Conservation (phyloP, 768 basidiomycete genomes). For the Amanita inopinata region DNA sequence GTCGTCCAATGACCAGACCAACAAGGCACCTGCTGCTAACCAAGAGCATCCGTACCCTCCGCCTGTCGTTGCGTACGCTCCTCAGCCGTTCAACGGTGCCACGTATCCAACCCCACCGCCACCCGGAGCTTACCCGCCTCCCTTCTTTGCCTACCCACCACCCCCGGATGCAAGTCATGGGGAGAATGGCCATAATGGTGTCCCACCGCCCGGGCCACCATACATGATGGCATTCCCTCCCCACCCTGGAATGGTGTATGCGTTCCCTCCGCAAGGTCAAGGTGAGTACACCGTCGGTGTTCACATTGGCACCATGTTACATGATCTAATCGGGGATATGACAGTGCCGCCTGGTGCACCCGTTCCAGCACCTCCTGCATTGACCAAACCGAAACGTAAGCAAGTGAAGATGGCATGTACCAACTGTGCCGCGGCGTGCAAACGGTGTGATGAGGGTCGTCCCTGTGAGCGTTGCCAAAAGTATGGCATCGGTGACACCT, state of each 20-base stretch:
- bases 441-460: constrained; percentile 80
- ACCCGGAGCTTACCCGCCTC: constrained; percentile 28
- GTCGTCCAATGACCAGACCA: constrained; percentile 27
- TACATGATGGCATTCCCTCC: constrained; percentile 33
- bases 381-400: constrained; percentile 57
- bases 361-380: constrained; percentile 17
- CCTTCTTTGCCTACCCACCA: constrained; percentile 33
- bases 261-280: constrained; percentile 30
- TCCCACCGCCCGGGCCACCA: constrained; percentile 19
- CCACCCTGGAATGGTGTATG: constrained; percentile 34
- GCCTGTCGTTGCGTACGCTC: constrained; percentile 21
- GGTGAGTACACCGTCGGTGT: constrained; percentile 19
- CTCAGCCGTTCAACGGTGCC: constrained; percentile 22
- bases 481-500: constrained; percentile 70
- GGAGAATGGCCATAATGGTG: constrained; percentile 24
- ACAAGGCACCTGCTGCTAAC: constrained; percentile 19
- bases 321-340: constrained; percentile 7
- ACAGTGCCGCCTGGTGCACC: constrained; percentile 16
- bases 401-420: constrained; percentile 92
- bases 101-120: constrained; percentile 24
- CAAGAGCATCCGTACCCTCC: constrained; percentile 27
- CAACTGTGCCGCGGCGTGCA: constrained; percentile 81
- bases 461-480: constrained; percentile 88
- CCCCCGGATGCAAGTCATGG: constrained; percentile 26
- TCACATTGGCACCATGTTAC: neutral